Base-by-base conservation (phyloP, 2,329 filamentous ascomycete genomes). In the Ascocoryne sarcoides region DNA sequence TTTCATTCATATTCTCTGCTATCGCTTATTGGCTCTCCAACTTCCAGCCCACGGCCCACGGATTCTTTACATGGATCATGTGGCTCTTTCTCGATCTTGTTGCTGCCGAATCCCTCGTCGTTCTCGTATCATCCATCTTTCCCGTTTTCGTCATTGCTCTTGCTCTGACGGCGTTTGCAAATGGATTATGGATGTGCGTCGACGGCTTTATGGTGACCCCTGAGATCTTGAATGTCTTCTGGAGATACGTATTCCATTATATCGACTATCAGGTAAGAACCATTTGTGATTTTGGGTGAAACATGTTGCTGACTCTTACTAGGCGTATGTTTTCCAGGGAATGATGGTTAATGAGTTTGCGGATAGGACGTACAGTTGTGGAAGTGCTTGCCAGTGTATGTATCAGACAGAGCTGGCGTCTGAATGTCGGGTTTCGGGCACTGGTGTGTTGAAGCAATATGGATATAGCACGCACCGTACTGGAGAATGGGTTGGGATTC, bases 271-370 rank as follows among this genome's bases (percentile, higher is more conserved):
- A 90, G 59, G 74, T 69, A 42, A 28, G 23, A n/a, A n/a, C n/a
- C n/a, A n/a, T n/a, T n/a, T n/a, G n/a, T n/a, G n/a, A n/a, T n/a
- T n/a, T n/a, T n/a, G n/a, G n/a, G n/a, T n/a, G n/a, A n/a, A n/a
- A n/a, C n/a, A n/a, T n/a, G n/a, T n/a, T n/a, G n/a, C 23, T 7
- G 12, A 26, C 7, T 26, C 23, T 12, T 7, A 26, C 7, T 26
- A 26, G 23, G 68, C 70, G 31, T 93, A 89, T 53, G 86, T 93
- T 3, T 94, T 93, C 58, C 77, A 90, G 57, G 86, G 84, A 10
- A 92, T 94, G 86, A 92, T 93, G 84, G 79, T 90, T 39, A 93
- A 92, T 55, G 84, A 94, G 64, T 92, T 94, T 59, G 65, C 66
- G 1, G 49, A 72, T 14, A 68, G 84, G 10, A 70, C 65, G 3